Base-by-base conservation (phyloP, 441 rosid species). In the Heliophila coronopifolia region DNA sequence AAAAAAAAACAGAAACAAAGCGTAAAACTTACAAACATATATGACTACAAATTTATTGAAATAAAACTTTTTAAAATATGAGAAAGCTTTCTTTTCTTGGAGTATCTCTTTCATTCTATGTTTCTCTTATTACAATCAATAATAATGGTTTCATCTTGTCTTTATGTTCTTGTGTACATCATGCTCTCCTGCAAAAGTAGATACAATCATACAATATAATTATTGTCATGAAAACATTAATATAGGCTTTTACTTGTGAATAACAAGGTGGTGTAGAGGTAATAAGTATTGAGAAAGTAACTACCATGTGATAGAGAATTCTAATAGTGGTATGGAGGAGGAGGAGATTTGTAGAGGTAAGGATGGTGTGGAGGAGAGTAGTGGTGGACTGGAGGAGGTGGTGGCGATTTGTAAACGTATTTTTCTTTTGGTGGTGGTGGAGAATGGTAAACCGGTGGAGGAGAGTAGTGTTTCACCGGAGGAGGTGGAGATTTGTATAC, bases 321-420 rank as follows among this genome's bases (percentile, higher is more conserved):
- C 64, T 65, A 65, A 44, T 65, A 43, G 59, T 58, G 69, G 64
- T 57, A 44, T 9, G 69, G 69, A 50, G 69, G 69, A 42, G 69
- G 68, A 24, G 68, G 68, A 10, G 68, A 63, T 1, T 3, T 48
- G 62, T 63, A 63, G 68, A 63, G 38, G 68, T 63, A 63, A 26
- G 56, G 68, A 14, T 63, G 68, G 57, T 38, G 57, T 24, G 68
- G 68, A 15, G 68, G 61, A 45, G 67, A 54, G 67, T 53, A 62
- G 55, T 50, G 65, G 18, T 50, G 50, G 15, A 60, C 66, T 14
- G 66, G 66, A 35, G 67, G 67, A 27, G 59, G 58, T 15, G 66
- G 66, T 22, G 65, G 65, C 15, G 65, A 59, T 25, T 59, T 59
- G 13, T 59, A 39, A 9, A 36, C 63, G 37, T 55, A 55, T 8